Conservation (phyloP, 257 asterid species). For the Solanum lycopersicoides region DNA sequence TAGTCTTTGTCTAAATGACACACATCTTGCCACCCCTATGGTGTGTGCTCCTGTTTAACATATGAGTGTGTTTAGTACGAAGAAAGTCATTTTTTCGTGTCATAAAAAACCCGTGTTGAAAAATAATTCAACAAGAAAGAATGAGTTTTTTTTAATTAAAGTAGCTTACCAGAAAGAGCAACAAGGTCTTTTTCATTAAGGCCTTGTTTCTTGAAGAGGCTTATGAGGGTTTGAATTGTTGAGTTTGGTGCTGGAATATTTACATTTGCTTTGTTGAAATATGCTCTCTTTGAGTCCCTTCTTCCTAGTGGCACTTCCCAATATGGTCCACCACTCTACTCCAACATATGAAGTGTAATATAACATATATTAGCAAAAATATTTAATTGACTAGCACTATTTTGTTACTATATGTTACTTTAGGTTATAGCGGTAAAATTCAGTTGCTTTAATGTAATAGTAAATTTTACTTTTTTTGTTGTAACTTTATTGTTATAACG, state of each 20-base stretch:
- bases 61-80: not conserved
- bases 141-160: not conserved
- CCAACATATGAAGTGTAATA: not conserved
- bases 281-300: slow-evolving; percentile 5
- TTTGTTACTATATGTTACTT: not conserved
- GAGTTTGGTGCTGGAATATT: slow-evolving; percentile 73
- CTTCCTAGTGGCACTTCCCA: slow-evolving; percentile 86
- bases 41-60: slow-evolving; percentile 61
- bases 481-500: not conserved
- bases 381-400: not conserved
- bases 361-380: not conserved
- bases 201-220: slow-evolving; percentile 46
- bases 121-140: too few relatives aligned
- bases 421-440: not conserved
- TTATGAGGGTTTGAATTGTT: slow-evolving; percentile 44
- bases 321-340: slow-evolving; percentile 79
- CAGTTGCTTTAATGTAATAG: not conserved
- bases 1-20: slow-evolving; percentile 51
- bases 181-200: slow-evolving; percentile 57
- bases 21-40: slow-evolving; percentile 77
- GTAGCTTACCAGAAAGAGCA: slow-evolving; percentile 53
- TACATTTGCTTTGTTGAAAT: slow-evolving; percentile 33
- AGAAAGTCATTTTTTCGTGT: not conserved
- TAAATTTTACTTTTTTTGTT: not conserved
- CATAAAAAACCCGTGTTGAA: not conserved